phyloP scores from a whole-genome alignment of 495 filamentous ascomycete species.

The Neurospora sp. region DNA sequence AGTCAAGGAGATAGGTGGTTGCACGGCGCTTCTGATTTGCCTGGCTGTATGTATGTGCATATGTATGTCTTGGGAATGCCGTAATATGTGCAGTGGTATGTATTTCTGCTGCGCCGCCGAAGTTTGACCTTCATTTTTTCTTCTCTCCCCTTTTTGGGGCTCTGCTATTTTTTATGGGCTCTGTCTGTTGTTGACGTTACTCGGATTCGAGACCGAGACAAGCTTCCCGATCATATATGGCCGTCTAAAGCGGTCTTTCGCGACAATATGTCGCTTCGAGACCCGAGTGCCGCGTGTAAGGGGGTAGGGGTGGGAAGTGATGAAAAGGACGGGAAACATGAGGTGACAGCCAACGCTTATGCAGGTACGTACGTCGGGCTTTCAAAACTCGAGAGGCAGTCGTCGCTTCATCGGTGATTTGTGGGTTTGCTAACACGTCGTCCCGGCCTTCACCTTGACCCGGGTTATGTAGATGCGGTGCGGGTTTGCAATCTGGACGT shows the following conservation, averaged over 20 bases:
- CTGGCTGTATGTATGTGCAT: background rate
- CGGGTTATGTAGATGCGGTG: background rate
- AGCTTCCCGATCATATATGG: background rate
- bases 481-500: background rate
- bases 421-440: background rate
- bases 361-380: background rate
- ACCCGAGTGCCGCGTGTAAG: background rate
- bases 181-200: background rate
- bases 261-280: background rate
- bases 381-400: background rate
- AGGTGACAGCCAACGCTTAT: background rate
- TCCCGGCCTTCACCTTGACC: background rate
- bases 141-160: background rate
- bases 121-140: background rate
- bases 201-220: background rate
- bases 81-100: background rate
- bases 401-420: background rate
- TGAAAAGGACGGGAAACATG: background rate
- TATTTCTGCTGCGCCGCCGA: background rate
- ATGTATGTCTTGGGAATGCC: background rate
- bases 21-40: background rate
- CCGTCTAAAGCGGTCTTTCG: background rate
- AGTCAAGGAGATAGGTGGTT: background rate
- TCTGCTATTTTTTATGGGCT: background rate
- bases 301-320: background rate